Evolutionary conservation across 148 eudicot species (phyloP), one percentile per base, ranked within the genome.

Genomic region (Oxyria digyna): DNA sequence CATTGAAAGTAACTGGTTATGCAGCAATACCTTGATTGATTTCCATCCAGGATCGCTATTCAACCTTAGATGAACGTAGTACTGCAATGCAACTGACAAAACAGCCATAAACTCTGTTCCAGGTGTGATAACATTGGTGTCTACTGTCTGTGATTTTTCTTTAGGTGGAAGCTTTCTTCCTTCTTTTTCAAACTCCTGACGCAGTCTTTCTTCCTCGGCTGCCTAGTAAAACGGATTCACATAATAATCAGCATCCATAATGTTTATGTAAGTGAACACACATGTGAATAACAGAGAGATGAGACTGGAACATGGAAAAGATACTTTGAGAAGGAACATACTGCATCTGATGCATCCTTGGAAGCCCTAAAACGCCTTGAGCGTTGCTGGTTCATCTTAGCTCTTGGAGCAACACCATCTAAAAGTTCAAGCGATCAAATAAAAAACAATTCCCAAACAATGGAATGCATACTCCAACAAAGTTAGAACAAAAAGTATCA

Each of bases 341-440:
- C 99, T 38, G 93, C 85, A 76, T 94, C 99, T 32, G 96, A 89
- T 66, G 99, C 97, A 81, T 91, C 97, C 81, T 94, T 94, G 67
- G 99, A 97, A 62, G 99, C 91, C 79, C 97, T 82, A 73, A 94
- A 94, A 48, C 99, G 97, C 77, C 99, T 85, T 46, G 99, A 94
- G 12, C 99, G 85, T 73, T 94, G 99, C 80, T 94, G 99, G 78
- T 94, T 94, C 99, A 94, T 94, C 82, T 94, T 94, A 33, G 99
- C 99, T 75, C 99, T 88, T 24, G 99, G 99, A 62, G 97, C 99
- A 79, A 91, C 96, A 43, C 99, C 99, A 84, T 94, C 99, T 94
- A 75, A 57, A 74, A 81, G 43, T 15, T 52, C 18, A 54, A 68
- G 35, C 55, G 32, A 75, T 27, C 12, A 69, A 54, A 57, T 4